Conservation (phyloP, 306 rosid species). For the Lathyrus tuberosus region DNA sequence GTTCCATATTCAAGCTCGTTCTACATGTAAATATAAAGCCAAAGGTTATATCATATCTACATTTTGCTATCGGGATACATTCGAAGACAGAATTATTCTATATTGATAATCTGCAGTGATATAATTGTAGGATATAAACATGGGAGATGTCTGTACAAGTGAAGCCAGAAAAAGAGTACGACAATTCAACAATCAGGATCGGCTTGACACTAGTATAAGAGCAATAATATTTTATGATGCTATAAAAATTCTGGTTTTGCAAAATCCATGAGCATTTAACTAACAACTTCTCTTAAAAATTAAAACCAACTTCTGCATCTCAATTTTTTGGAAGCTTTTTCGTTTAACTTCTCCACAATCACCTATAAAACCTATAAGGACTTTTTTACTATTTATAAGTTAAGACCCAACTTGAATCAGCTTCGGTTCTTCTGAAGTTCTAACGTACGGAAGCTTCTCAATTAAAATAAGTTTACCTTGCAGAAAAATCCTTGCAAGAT, state of each 20-base stretch:
- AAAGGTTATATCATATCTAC: slow-evolving; percentile 31
- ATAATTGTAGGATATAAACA: not conserved
- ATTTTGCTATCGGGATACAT: slow-evolving; percentile 23
- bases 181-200: slow-evolving; percentile 5
- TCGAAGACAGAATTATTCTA: not conserved
- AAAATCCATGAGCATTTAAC: not conserved
- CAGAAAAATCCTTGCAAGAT: not conserved
- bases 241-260: not conserved
- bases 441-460: not conserved
- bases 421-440: not conserved
- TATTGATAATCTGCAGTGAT: slow-evolving; percentile 16
- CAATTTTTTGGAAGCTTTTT: not conserved
- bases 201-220: not conserved
- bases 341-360: not conserved
- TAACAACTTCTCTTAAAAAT: not conserved
- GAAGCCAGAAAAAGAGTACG: not conserved
- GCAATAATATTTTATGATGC: not conserved
- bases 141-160: slow-evolving; percentile 7
- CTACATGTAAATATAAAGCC: slow-evolving; percentile 44
- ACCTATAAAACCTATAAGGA: not conserved
- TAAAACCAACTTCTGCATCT: not conserved
- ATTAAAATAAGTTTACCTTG: not conserved
- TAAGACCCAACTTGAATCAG: no score
- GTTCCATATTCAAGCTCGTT: slow-evolving; percentile 72
- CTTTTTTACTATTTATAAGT: not conserved